These are phyloP conservation scores for Starmerella apicola DNA, from an alignment of 805 yeast species.

Conservation along the genomic window DNA sequence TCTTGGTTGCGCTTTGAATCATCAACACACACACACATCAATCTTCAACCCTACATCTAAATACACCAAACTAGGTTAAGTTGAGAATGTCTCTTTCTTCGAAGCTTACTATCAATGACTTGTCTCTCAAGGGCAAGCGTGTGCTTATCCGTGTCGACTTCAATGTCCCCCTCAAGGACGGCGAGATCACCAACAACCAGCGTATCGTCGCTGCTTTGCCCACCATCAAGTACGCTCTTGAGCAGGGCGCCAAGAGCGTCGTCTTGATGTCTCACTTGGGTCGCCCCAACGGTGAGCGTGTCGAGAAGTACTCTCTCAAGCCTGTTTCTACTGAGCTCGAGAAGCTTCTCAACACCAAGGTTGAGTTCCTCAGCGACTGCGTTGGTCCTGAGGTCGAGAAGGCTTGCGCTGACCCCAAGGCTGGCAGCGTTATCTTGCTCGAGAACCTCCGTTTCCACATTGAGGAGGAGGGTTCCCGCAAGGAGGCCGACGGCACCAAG, in stretches of 20 bases:
- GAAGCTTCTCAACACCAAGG: slow-evolving; percentile 59
- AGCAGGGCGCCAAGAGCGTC: slow-evolving; percentile 79
- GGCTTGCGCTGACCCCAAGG: slow-evolving; percentile 58
- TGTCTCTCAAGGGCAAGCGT: slow-evolving; percentile 76
- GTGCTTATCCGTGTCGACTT: slow-evolving; percentile 90
- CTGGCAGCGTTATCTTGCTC: slow-evolving; percentile 76
- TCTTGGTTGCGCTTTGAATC: too few relatives aligned
- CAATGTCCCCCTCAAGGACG: slow-evolving; percentile 66
- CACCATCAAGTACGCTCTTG: slow-evolving; percentile 89
- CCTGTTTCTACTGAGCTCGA: slow-evolving; percentile 89
- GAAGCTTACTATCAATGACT: slow-evolving; percentile 86
- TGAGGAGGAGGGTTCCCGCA: slow-evolving; percentile 79
- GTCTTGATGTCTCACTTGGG: slow-evolving; percentile 96
- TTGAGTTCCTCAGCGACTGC: slow-evolving; percentile 75
- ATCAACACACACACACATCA: background rate
- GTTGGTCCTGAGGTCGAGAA: slow-evolving; percentile 86
- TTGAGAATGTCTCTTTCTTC: slow-evolving; percentile 74
- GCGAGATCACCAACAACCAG: slow-evolving; percentile 96
- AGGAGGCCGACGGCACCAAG: slow-evolving; percentile 84
- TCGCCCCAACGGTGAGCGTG: slow-evolving; percentile 93
- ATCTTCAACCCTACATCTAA: too few relatives aligned
- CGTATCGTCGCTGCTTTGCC: slow-evolving; percentile 99
- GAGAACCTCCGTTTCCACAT: slow-evolving; percentile 98
- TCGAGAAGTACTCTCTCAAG: slow-evolving; percentile 75
- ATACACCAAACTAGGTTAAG: too few relatives aligned